Evolutionary conservation across 179 eudicot species (phyloP).

Genomic region (Patellifolia procumbens): DNA sequence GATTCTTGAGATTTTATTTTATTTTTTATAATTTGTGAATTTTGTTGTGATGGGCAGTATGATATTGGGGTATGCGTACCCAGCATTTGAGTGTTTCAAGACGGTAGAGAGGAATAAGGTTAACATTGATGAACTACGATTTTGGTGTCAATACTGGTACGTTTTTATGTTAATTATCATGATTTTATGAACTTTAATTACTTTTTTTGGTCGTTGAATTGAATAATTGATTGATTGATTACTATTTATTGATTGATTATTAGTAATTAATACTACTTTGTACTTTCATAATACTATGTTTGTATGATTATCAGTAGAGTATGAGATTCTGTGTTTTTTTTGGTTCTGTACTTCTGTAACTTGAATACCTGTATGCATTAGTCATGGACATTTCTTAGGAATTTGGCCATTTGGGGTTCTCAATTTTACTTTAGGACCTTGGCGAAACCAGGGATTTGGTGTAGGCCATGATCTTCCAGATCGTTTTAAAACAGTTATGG

Average conservation of each 20-base stretch:
- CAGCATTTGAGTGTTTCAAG: conserved; percentile 85
- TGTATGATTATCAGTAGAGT: not conserved
- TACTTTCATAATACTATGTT: not conserved
- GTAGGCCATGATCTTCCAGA: no score
- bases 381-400: not conserved
- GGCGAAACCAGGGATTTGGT: no score
- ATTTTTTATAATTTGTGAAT: not conserved
- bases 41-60: conserved; percentile 38
- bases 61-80: conserved; percentile 82
- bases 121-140: conserved; percentile 67
- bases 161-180: conserved; percentile 3
- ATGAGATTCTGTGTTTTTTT: conserved; percentile 3
- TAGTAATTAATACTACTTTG: conserved; percentile 11
- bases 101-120: conserved; percentile 75
- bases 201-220: not conserved
- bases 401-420: not conserved
- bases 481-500: no score
- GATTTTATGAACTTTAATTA: not conserved
- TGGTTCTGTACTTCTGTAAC: no score
- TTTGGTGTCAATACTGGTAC: conserved; percentile 98
- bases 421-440: not conserved
- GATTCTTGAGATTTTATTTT: not conserved
- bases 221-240: not conserved
- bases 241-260: conserved; percentile 14
- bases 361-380: not conserved